Evolutionary conservation across 306 rosid genomes (phyloP), one percentile per base, ranked within the genome.

Genomic region (Malus domestica): DNA sequence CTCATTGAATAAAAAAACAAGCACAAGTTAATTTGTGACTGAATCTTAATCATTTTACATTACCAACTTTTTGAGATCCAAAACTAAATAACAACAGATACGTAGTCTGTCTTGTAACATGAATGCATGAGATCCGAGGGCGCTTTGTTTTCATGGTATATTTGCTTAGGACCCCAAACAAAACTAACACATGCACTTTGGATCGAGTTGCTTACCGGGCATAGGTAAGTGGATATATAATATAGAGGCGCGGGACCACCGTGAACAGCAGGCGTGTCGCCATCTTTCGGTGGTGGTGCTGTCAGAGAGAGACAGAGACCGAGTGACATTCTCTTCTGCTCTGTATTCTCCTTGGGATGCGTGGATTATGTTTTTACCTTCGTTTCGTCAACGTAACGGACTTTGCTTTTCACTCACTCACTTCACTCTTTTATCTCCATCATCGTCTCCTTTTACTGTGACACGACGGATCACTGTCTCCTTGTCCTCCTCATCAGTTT

Each of bases 231-330:
- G 69, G 55, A 16, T 51, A 51, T 51, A 16, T 51, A 51, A 51
- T 15, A 51, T 51, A 51, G 20, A 18, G 62, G 40, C 4, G 23
- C 44, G 81, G 87, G 89, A 71, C 90, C 88, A 81, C 80, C 46
- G 5, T 61, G 62, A 82, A 83, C 22, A 70, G 66, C 71, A 74
- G 70, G 82, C 86, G 83, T 82, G 93, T 82, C 80, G 35, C 61
- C 18, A 6, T 80, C 93, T 86, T 83, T 85, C 86, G 90, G 90
- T 85, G 87, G 73, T 46, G 70, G n/a, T 51, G 55, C 55, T 51
- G 55, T 51, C 55, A 51, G 8, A 15, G 20, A 5, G 22, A 30
- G 42, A 38, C 42, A 6, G 20, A 8, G 4, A 10, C 27, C 25
- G 80, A 60, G 76, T 19, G 71, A 70, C 78, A 70, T 79, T 75